Conservation (phyloP, 1,284 basidiomycete genomes). For the Anthracocystis panici-leucophaei region DNA sequence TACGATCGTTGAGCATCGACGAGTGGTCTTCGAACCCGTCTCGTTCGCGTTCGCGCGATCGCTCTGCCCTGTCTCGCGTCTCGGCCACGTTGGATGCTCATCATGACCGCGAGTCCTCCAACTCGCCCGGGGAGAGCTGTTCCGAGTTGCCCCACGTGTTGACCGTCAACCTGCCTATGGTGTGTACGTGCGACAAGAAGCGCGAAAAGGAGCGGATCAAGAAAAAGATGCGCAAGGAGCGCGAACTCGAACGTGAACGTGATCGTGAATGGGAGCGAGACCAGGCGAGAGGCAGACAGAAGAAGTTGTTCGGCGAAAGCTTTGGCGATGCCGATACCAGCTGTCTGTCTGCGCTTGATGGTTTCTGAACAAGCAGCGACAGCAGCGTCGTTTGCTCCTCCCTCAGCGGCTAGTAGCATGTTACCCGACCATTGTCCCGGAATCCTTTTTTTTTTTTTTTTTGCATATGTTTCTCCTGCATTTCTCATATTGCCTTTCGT, state of each 20-base stretch:
- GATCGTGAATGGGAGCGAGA: slow-evolving; percentile 53
- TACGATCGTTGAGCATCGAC: slow-evolving; percentile 43
- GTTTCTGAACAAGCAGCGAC: slow-evolving; percentile 29
- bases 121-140: slow-evolving; percentile 45
- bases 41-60: slow-evolving; percentile 29
- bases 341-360: slow-evolving; percentile 47
- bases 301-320: slow-evolving; percentile 49
- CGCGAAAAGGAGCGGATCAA: slow-evolving; percentile 48
- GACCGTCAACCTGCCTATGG: slow-evolving; percentile 19
- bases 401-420: neutral
- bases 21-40: slow-evolving; percentile 22
- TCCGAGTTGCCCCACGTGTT: slow-evolving; percentile 34
- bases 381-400: slow-evolving; percentile 15
- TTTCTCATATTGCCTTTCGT: neutral
- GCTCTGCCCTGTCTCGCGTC: slow-evolving; percentile 17
- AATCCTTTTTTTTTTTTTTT: neutral
- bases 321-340: slow-evolving; percentile 44
- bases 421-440: neutral
- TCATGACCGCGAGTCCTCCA: slow-evolving; percentile 44
- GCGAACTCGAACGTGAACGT: slow-evolving; percentile 50
- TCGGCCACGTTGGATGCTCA: slow-evolving; percentile 7
- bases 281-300: slow-evolving; percentile 43
- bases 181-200: slow-evolving; percentile 53
- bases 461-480: neutral
- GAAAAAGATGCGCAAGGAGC: slow-evolving; percentile 50